Evolutionary conservation across 2,329 filamentous ascomycete species (phyloP).

Genomic region (Colletotrichum plurivorum): DNA sequence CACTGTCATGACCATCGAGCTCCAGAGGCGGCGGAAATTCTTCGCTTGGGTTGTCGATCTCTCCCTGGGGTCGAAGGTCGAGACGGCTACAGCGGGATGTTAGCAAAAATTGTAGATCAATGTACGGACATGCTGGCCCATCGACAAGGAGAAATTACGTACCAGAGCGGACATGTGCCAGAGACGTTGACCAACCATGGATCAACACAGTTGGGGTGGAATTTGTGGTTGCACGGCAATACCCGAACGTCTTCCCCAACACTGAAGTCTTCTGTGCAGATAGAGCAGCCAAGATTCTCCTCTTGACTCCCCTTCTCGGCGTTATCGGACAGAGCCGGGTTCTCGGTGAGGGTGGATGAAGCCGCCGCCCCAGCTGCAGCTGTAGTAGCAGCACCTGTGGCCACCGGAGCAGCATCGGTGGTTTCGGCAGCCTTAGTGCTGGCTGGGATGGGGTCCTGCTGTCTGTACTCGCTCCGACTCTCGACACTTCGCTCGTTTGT

Average conservation of each 20-base stretch:
- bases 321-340: not conserved
- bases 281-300: slow-evolving; percentile 71
- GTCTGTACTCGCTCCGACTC: slow-evolving; percentile 16
- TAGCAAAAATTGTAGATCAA: slow-evolving; percentile 32
- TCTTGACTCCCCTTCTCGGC: slow-evolving; percentile 1
- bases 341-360: not conserved
- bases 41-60: slow-evolving; percentile 45
- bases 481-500: slow-evolving; percentile 18
- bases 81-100: slow-evolving; percentile 61
- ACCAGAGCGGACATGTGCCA: slow-evolving; percentile 79
- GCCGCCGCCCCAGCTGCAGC: slow-evolving; percentile 33
- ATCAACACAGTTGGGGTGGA: slow-evolving; percentile 77
- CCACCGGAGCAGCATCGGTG: not conserved
- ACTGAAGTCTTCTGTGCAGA: slow-evolving; percentile 78
- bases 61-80: slow-evolving; percentile 62
- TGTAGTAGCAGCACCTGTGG: slow-evolving; percentile 5
- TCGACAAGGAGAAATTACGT: slow-evolving; percentile 51
- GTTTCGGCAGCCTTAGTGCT: slow-evolving; percentile 18
- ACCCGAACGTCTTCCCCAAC: slow-evolving; percentile 78
- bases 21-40: slow-evolving; percentile 58
- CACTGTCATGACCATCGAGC: slow-evolving; percentile 54
- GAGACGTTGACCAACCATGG: slow-evolving; percentile 80
- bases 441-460: slow-evolving; percentile 11
- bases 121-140: not conserved
- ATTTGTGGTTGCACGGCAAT: slow-evolving; percentile 77